Percentiles rank a stretch among this genome's conserved stretches.
These are phyloP conservation scores for Kalmanozyma brasiliensis DNA, from an alignment of 1,284 basidiomycete genomes.

Conservation along the genomic window DNA sequence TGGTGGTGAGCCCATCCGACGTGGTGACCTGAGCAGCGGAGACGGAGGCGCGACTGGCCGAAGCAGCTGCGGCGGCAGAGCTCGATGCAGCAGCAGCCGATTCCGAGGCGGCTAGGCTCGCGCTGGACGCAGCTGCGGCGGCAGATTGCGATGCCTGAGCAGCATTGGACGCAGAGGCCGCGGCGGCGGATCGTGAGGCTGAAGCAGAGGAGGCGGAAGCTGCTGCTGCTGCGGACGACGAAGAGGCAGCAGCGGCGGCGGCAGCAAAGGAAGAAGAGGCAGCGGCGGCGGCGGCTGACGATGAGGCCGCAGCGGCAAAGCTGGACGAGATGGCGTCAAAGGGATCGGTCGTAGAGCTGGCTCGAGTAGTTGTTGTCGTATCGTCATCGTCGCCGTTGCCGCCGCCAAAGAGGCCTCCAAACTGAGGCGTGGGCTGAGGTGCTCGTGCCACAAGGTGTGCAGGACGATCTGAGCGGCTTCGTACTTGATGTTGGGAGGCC, in stretches of 20 bases:
- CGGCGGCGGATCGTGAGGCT: conserved; percentile 25
- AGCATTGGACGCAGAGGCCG: conserved; percentile 28
- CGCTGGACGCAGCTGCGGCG: conserved; percentile 26
- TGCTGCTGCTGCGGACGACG: conserved; percentile 14
- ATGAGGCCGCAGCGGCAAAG: conserved; percentile 19
- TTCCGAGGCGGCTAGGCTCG: conserved; percentile 13
- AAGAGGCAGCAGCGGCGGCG: conserved; percentile 23
- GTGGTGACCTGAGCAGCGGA: conserved; percentile 18
- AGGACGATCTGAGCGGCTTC: conserved; percentile 22
- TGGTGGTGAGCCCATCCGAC: conserved; percentile 28
- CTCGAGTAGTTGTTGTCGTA: conserved; percentile 8
- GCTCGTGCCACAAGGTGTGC: conserved; percentile 14
- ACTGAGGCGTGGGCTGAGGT: conserved; percentile 11
- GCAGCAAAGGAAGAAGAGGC: conserved; percentile 26
- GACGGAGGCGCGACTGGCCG: conserved; percentile 24
- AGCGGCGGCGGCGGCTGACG: conserved; percentile 22
- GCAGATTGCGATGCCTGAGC: conserved; percentile 25
- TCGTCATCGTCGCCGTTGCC: conserved; percentile 1
- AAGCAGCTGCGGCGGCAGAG: conserved; percentile 21
- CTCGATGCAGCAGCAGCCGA: conserved; percentile 18
- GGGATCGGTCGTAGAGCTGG: conserved; percentile 13
- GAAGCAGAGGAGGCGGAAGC: conserved; percentile 38
- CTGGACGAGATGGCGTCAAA: conserved; percentile 14
- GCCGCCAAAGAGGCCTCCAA: neutral
- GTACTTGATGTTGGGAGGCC: conserved; percentile 22